Base-by-base conservation (phyloP, 1,284 basidiomycete genomes). In the Afroboletus lepidellus region DNA sequence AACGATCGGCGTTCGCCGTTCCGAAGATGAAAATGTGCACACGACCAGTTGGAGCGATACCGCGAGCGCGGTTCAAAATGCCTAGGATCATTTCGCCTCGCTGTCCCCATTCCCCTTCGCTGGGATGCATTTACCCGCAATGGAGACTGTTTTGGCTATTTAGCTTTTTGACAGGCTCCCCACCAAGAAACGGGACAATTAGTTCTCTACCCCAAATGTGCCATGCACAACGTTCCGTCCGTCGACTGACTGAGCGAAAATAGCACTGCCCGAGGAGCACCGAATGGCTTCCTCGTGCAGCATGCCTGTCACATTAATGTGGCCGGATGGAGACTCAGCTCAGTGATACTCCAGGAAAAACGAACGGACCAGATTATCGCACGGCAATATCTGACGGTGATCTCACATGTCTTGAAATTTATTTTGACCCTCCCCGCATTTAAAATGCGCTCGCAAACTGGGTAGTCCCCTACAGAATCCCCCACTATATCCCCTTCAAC, bases 61-160 rank as follows among this genome's bases (percentile, higher is more conserved):
- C 46, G 30, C 23, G 34, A 50, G 15, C 44, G 50, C 43, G 25
- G 39, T 48, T 48, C 44, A 54, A 41, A 47, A 54, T 46, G 37
- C 48, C 48, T 33, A 52, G 53, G 52, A 63, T 51, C 53, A 54
- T 59, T 58, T 53, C 47, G 41, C 53, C 57, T 56, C 53, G 52
- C 60, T 58, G 46, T 59, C 49, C 21, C 56, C 58, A 57, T 41
- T 52, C 57, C 54, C 43, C 52, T 59, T 57, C 45, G 55, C 52
- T 58, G 62, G 57, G 47, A 44, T 52, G 43, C 41, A 50, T 57
- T 54, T 47, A 46, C 37, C 27, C 62, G 57, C 45, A 56, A 62
- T 48, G 56, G 64, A 54, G 55, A 54, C 56, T 54, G 50, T 54
- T 67, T 71, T 71, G 62, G 62, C 66, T 70, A 63, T 68, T 71